Base-by-base conservation (phyloP, 2,329 filamentous ascomycete genomes). In the Hymenoscyphus albidus region DNA sequence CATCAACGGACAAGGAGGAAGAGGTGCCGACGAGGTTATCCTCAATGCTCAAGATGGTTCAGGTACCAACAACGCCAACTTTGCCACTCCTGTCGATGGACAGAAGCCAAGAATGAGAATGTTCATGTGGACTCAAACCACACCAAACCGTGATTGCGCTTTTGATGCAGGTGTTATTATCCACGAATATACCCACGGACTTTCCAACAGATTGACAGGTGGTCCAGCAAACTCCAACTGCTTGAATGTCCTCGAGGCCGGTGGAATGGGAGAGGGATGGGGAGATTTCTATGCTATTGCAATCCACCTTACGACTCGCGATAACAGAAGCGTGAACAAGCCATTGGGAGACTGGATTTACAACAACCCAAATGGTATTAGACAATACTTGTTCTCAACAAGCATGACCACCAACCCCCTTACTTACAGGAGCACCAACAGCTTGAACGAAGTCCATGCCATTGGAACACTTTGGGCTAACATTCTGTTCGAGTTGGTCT, bases 161-260 rank as follows among this genome's bases (percentile, higher is more conserved):
- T 87, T 88, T 67, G 85, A 88, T 58, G 81, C 83, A 5, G 82
- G 83, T 64, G 83, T 88, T 18, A 78, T 88, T 27, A 82, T 88
- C 66, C 85, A 88, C 76, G 83, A 85, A 71, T 85, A 81, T 71
- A 83, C 80, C 0, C 83, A 85, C 65, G 77, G 78, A 18, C 72
- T 81, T 1, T 78, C 77, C 27, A 80, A 74, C 69, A 76, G 79
- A 32, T 73, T 81, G 5, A 80, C 79, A 1, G 79, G 79, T 58
- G 79, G 79, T 9, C 78, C 78, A 0, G 69, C 72, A n/a, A 81
- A 79, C 71, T 69, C 75, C 0, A 74, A 73, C 59, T 86, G 83
- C 68, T 76, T 85, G 16, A 71, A 62, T 13, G 73, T 78, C 12
- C 69, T 77, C n/a, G 83, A 86, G 65, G 75, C 80, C 1, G 80